A percentile compares a stretch with the other conserved stretches of the same genome.
Evolutionary conservation across 345 rosid species (phyloP).

Genomic region (Populus pruinosa): DNA sequence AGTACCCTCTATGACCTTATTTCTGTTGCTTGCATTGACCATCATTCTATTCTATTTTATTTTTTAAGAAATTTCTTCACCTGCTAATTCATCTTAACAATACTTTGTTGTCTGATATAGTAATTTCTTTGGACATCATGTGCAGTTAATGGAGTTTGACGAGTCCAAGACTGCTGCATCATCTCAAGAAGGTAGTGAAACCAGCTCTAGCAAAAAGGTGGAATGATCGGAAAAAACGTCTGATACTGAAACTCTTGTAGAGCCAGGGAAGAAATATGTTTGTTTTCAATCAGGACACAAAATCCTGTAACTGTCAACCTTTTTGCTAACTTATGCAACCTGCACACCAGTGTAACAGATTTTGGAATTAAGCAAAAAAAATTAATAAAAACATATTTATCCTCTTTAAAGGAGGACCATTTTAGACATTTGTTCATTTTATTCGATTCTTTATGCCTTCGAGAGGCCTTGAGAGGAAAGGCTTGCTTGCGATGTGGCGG

Average conservation of each 20-base stretch:
- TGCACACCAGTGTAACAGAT: conserved; percentile 33
- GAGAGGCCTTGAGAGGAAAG: not conserved
- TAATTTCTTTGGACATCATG: not conserved
- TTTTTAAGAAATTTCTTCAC: not conserved
- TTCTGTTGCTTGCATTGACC: not conserved
- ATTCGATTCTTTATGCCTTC: not conserved
- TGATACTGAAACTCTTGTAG: not conserved
- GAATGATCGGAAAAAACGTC: conserved; percentile 4
- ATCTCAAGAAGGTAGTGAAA: conserved; percentile 10
- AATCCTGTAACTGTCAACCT: conserved; percentile 9
- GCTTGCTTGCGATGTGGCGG: not conserved
- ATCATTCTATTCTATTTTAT: not conserved
- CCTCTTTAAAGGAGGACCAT: not conserved
- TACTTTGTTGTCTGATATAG: not conserved
- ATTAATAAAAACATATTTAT: not conserved
- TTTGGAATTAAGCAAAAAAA: conserved; percentile 34
- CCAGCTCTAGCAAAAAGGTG: conserved; percentile 20
- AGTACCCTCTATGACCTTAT: not conserved
- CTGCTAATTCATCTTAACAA: not conserved
- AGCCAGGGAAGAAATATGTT: conserved; percentile 1
- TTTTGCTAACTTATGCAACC: conserved; percentile 31
- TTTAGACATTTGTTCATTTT: not conserved
- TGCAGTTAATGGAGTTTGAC: conserved; percentile 90
- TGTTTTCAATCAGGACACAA: conserved; percentile 10
- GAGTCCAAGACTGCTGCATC: conserved; percentile 46